Percentiles rank a stretch among this genome's conserved stretches.
Evolutionary conservation across 2,329 filamentous ascomycete genomes (phyloP).

Genomic region (Xylaria sp.): DNA sequence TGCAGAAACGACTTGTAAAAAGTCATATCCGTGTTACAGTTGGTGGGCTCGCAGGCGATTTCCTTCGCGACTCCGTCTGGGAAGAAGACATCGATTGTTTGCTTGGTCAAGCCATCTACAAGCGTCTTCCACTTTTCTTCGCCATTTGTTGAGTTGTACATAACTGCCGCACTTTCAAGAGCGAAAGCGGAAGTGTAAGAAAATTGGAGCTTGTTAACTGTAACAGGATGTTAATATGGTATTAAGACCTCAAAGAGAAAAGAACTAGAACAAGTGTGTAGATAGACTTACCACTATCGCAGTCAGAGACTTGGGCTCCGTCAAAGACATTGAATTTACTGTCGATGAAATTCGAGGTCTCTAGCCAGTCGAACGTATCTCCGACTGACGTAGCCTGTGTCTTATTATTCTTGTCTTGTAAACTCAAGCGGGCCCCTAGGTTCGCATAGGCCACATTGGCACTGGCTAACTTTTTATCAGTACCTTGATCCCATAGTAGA

Average conservation of each 20-base stretch:
- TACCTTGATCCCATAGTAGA: neutral
- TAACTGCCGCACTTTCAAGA: constrained; percentile 55
- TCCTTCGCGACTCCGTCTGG: constrained; percentile 63
- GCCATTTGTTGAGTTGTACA: constrained; percentile 55
- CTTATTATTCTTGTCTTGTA: constrained; percentile 66
- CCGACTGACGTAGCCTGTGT: constrained; percentile 70
- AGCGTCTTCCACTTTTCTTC: constrained; percentile 60
- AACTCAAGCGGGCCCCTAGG: constrained; percentile 66
- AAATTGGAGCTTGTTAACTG: constrained; percentile 60
- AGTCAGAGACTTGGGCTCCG: constrained; percentile 55
- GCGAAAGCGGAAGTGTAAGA: constrained; percentile 61
- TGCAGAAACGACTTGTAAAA: constrained; percentile 67
- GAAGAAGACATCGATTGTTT: constrained; percentile 60
- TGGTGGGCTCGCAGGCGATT: constrained; percentile 60
- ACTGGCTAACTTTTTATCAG: constrained; percentile 45
- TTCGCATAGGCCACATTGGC: constrained; percentile 60
- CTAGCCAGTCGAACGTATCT: constrained; percentile 63
- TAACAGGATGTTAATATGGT: neutral
- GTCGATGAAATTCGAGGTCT: constrained; percentile 57
- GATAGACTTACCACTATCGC: constrained; percentile 48
- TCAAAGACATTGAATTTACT: constrained; percentile 59
- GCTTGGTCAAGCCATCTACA: constrained; percentile 59
- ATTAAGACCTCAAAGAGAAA: neutral
- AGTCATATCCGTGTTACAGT: constrained; percentile 65
- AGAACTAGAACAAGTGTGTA: neutral